Evolutionary conservation across 1,284 basidiomycete species (phyloP).

Genomic region (Ustilago esculenta): DNA sequence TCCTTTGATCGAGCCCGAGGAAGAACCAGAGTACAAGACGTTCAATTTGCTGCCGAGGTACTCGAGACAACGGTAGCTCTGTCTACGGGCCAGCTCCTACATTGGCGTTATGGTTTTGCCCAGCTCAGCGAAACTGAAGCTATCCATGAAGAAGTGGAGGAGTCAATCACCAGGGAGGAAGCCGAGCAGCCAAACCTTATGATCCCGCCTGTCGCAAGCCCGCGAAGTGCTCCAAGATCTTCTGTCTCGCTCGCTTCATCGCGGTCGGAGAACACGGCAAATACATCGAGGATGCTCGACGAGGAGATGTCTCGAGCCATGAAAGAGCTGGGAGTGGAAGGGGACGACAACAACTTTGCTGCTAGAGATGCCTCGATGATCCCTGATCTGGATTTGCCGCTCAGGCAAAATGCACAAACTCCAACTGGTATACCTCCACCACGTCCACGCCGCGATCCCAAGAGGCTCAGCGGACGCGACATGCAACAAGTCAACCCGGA

Average conservation of each 20-base stretch:
- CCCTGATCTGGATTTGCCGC: background rate
- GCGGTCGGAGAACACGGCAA: background rate
- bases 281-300: slow-evolving; percentile 24
- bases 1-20: slow-evolving; percentile 46
- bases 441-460: slow-evolving; percentile 49
- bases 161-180: slow-evolving; percentile 36
- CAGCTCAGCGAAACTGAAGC: slow-evolving; percentile 48
- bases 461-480: slow-evolving; percentile 16
- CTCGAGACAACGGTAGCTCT: slow-evolving; percentile 52
- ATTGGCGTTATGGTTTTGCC: slow-evolving; percentile 51
- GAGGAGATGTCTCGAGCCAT: slow-evolving; percentile 48
- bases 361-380: background rate
- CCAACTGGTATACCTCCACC: slow-evolving; percentile 16
- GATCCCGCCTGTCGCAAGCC: slow-evolving; percentile 37
- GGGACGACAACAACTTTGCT: background rate
- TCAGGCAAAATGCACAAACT: background rate
- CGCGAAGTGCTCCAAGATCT: slow-evolving; percentile 7
- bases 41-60: slow-evolving; percentile 53
- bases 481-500: background rate
- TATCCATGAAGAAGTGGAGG: slow-evolving; percentile 45
- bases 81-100: slow-evolving; percentile 51
- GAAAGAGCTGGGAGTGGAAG: slow-evolving; percentile 35
- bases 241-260: slow-evolving; percentile 18
- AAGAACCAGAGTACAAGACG: slow-evolving; percentile 33
- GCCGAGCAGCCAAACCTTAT: slow-evolving; percentile 23